Conservation (phyloP, 495 filamentous ascomycete species). For the Neurospora sp. region DNA sequence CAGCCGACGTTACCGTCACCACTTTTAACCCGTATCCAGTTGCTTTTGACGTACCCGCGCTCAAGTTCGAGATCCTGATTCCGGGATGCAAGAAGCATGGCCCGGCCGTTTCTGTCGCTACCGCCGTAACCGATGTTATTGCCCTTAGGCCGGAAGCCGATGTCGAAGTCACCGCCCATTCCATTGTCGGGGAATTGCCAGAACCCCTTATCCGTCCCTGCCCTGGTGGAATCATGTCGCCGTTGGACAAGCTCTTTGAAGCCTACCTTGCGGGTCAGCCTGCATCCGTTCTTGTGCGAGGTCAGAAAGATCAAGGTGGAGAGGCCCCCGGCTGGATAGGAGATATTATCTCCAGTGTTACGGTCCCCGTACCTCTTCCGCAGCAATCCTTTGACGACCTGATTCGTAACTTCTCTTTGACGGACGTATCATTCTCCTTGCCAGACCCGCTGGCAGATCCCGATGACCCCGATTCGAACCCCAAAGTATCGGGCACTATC, state of each 20-base stretch:
- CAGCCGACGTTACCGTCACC: conserved; percentile 60
- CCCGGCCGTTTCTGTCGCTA: conserved; percentile 51
- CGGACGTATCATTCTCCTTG: conserved; percentile 72
- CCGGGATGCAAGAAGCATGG: conserved; percentile 68
- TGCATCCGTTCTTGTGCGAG: conserved; percentile 70
- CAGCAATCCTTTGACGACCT: conserved; percentile 69
- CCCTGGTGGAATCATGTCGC: conserved; percentile 64
- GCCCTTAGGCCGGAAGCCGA: conserved; percentile 53
- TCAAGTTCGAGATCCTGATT: conserved; percentile 76
- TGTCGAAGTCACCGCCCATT: conserved; percentile 57
- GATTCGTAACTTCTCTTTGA: conserved; percentile 76
- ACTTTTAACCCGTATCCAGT: conserved; percentile 68
- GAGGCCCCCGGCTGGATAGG: conserved; percentile 71
- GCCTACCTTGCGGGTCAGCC: conserved; percentile 71
- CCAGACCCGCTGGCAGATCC: conserved; percentile 70
- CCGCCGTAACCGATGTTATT: conserved; percentile 57
- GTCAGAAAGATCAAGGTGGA: conserved; percentile 52
- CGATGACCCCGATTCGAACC: conserved; percentile 60
- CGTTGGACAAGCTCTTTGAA: conserved; percentile 72
- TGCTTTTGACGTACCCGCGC: conserved; percentile 58
- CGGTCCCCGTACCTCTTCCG: conserved; percentile 74
- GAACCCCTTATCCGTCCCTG: conserved; percentile 58
- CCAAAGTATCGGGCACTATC: conserved; percentile 71
- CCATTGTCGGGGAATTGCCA: conserved; percentile 60
- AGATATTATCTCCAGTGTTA: conserved; percentile 69